Evolutionary conservation across 345 rosid species (phyloP).

Genomic region (Cardamine occulta): DNA sequence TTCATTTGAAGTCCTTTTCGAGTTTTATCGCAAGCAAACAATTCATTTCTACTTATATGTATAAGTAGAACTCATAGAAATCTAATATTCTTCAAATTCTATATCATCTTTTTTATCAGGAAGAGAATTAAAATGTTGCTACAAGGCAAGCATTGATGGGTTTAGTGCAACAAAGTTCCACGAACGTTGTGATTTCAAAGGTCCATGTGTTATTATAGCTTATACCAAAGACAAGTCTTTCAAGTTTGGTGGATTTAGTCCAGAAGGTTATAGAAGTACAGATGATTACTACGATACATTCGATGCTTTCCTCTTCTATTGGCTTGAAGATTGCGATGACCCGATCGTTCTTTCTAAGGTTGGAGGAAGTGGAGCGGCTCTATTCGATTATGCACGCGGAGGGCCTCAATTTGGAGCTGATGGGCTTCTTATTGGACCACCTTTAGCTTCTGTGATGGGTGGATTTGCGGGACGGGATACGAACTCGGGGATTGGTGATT

Average conservation of each 20-base stretch:
- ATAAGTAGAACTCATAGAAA: background rate
- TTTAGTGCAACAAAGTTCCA: conserved; percentile 84
- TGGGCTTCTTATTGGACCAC: conserved; percentile 80
- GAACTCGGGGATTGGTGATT: conserved; percentile 74
- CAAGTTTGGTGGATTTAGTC: conserved; percentile 83
- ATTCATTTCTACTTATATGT: background rate
- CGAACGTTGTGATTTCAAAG: conserved; percentile 77
- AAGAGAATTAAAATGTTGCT: conserved; percentile 78
- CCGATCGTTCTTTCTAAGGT: conserved; percentile 63
- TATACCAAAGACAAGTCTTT: conserved; percentile 60
- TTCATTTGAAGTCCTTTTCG: background rate
- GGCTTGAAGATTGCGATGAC: conserved; percentile 50
- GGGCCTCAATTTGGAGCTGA: conserved; percentile 74
- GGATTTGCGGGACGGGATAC: conserved; percentile 84
- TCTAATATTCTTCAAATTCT: background rate
- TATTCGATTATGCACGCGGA: conserved; percentile 77
- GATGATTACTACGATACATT: conserved; percentile 86
- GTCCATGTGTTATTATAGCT: conserved; percentile 88
- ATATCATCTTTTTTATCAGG: conserved; percentile 41
- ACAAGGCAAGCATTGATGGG: conserved; percentile 73
- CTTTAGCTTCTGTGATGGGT: conserved; percentile 79
- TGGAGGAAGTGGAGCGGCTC: conserved; percentile 91
- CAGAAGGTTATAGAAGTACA: conserved; percentile 91
- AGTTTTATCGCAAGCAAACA: background rate
- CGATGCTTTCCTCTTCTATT: conserved; percentile 80